Percentiles rank a stretch among this genome's conserved stretches.
These are phyloP conservation scores for Phytopythium helicoides DNA, from an alignment of 352 stramenopile species.

Conservation along the genomic window DNA sequence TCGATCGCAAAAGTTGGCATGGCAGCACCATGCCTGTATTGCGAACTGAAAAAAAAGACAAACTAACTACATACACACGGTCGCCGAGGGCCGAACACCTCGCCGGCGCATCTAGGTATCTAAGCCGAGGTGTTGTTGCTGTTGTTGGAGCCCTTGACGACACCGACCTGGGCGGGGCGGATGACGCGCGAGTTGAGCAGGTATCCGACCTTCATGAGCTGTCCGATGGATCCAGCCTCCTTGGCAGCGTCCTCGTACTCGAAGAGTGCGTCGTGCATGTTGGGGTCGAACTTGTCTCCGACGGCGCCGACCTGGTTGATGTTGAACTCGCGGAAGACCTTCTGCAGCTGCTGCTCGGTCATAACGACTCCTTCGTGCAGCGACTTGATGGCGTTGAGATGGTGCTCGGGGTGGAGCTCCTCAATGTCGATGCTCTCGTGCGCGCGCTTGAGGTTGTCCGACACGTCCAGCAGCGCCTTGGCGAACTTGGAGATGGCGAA, in stretches of 20 bases:
- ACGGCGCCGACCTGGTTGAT: constrained; percentile 91
- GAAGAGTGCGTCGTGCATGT: constrained; percentile 97
- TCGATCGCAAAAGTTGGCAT: background rate
- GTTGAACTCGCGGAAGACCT: constrained; percentile 93
- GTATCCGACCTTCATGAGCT: constrained; percentile 98
- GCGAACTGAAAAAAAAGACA: background rate
- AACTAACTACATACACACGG: background rate
- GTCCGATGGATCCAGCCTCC: constrained; percentile 91
- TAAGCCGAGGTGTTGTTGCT: constrained; percentile 18
- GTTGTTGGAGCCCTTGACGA: constrained; percentile 62
- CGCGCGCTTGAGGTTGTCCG: constrained; percentile 96
- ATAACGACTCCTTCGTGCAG: constrained; percentile 91
- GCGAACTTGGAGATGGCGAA: constrained; percentile 97
- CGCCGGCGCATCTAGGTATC: constrained; percentile 1
- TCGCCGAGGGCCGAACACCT: too few relatives aligned
- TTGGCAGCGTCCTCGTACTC: constrained; percentile 93
- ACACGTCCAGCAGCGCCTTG: constrained; percentile 96
- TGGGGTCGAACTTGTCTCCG: constrained; percentile 98
- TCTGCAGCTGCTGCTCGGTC: constrained; percentile 94
- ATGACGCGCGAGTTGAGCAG: constrained; percentile 95
- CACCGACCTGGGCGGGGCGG: constrained; percentile 95
- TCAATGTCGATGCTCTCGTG: constrained; percentile 87
- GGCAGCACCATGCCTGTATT: background rate
- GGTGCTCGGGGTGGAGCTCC: constrained; percentile 68
- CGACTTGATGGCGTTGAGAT: constrained; percentile 63